Conservation (phyloP, 1,284 basidiomycete species). For the Puccinia hordei region DNA sequence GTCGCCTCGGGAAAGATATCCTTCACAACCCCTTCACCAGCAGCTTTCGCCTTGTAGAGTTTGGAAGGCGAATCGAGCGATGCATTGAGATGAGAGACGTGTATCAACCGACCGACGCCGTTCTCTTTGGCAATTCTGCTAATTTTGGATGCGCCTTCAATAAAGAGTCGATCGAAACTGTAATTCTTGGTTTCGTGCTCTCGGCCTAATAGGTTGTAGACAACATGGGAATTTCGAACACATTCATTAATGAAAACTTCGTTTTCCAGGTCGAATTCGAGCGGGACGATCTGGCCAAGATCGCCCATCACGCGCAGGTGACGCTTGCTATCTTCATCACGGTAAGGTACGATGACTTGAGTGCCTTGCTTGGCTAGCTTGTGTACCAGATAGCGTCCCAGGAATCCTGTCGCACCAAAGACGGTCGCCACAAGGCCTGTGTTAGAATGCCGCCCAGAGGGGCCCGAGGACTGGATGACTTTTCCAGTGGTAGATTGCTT, state of each 20-base stretch:
- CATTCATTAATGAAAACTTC: slow-evolving; percentile 90
- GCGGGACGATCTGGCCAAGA: slow-evolving; percentile 90
- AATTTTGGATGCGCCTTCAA: slow-evolving; percentile 59
- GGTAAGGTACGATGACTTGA: slow-evolving; percentile 91
- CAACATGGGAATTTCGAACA: slow-evolving; percentile 90
- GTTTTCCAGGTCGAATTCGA: slow-evolving; percentile 94
- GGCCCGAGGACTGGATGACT: slow-evolving; percentile 56
- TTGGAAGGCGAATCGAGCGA: slow-evolving; percentile 74
- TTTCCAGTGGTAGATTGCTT: slow-evolving; percentile 52
- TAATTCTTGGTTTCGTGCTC: slow-evolving; percentile 94
- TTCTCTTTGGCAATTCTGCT: slow-evolving; percentile 76
- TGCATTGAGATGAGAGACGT: slow-evolving; percentile 95
- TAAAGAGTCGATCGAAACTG: slow-evolving; percentile 75
- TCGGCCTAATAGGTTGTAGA: slow-evolving; percentile 88
- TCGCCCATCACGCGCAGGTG: slow-evolving; percentile 91
- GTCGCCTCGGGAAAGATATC: slow-evolving; percentile 83
- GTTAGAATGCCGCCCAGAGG: slow-evolving; percentile 74
- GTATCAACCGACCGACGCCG: slow-evolving; percentile 83
- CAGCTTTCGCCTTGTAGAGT: slow-evolving; percentile 86
- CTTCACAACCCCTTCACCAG: slow-evolving; percentile 85
- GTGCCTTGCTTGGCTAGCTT: slow-evolving; percentile 90
- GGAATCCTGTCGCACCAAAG: slow-evolving; percentile 93
- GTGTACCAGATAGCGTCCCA: slow-evolving; percentile 89
- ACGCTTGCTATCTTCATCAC: slow-evolving; percentile 81
- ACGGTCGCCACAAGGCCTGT: slow-evolving; percentile 91